Evolutionary conservation across 2,329 filamentous ascomycete genomes (phyloP).

Genomic region (Alternaria sp.): DNA sequence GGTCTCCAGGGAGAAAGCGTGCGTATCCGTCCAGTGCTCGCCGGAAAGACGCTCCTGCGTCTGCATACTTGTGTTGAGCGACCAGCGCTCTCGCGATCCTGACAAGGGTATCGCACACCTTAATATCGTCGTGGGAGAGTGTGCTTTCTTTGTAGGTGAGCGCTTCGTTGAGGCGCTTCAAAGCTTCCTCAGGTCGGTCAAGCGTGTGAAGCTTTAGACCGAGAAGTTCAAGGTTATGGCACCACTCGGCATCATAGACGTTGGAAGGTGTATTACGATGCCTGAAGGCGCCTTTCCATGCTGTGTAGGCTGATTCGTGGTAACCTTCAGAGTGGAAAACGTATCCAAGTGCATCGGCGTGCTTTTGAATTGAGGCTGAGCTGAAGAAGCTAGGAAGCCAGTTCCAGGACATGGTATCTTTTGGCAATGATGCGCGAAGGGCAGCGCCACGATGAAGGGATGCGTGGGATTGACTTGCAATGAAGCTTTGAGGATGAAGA

Average conservation of each 20-base stretch:
- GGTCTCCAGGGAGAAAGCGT: background rate
- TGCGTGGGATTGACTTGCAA: background rate
- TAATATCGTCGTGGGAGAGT: background rate
- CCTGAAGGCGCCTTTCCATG: background rate
- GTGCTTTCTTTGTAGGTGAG: background rate
- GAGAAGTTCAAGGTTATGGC: background rate
- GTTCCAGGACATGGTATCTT: too few species aligned
- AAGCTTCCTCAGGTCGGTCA: background rate
- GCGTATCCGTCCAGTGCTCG: background rate
- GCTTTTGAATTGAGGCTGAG: too few species aligned
- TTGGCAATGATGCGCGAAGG: too few species aligned
- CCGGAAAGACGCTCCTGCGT: background rate
- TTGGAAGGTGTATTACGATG: background rate
- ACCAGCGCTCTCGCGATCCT: background rate
- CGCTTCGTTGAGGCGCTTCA: background rate
- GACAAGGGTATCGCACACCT: background rate
- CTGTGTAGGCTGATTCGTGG: background rate
- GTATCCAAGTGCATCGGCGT: too few species aligned
- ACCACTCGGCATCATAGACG: background rate
- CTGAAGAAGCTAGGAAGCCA: too few species aligned
- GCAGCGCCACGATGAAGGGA: background rate
- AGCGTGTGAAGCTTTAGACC: background rate
- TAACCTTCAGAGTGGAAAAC: too few species aligned
- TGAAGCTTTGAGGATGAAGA: background rate
- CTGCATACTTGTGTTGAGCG: background rate